Evolutionary conservation across 768 basidiomycete species (phyloP).

Genomic region (Stropharia rugosoannulata): DNA sequence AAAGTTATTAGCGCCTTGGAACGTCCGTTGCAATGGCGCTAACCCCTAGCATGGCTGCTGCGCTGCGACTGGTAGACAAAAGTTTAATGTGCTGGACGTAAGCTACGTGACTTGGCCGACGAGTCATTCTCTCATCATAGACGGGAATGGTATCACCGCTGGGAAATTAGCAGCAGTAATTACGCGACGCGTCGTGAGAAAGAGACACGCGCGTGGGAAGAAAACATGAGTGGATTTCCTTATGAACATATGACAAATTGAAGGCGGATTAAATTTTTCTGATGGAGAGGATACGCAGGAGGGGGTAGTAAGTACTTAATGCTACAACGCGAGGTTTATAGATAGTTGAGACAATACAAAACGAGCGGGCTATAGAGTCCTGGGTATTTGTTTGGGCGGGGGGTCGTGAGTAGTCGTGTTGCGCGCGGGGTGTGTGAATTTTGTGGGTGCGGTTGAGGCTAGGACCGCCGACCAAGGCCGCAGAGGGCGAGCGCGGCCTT

Average conservation of each 20-base stretch:
- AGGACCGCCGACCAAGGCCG: conserved; percentile 39
- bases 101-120: too few relatives aligned
- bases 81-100: too few relatives aligned
- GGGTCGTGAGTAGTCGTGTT: not conserved
- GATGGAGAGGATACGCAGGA: not conserved
- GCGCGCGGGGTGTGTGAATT: not conserved
- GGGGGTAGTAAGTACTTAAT: not conserved
- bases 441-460: not conserved
- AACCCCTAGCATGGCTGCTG: too few relatives aligned
- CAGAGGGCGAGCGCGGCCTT: conserved; percentile 68
- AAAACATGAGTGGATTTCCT: not conserved
- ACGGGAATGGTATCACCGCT: too few relatives aligned
- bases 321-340: conserved; percentile 6
- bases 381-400: not conserved
- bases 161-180: too few relatives aligned
- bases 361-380: not conserved
- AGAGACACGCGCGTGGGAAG: too few relatives aligned
- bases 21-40: too few relatives aligned
- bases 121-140: too few relatives aligned
- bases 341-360: conserved; percentile 5
- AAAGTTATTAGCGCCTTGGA: too few relatives aligned
- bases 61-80: too few relatives aligned
- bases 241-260: too few relatives aligned
- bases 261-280: not conserved
- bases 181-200: too few relatives aligned